phyloP scores from a whole-genome alignment of 306 rosid genomes.

The Casuarina cunninghamiana region DNA sequence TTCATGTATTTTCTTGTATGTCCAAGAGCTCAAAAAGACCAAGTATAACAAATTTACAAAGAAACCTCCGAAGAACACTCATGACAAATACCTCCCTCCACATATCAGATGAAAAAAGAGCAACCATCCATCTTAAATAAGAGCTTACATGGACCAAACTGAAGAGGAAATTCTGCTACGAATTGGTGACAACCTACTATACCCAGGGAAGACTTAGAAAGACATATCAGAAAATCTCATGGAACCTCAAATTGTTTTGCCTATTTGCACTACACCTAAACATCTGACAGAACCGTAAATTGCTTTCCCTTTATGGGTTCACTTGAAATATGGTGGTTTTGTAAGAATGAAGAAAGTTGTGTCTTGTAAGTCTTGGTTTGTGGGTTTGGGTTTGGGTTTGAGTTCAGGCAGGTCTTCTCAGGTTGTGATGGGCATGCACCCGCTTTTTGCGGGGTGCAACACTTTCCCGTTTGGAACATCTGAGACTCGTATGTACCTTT shows the following conservation, averaged over 20 bases:
- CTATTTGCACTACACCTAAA: no score
- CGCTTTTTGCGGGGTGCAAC: not conserved
- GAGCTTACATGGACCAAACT: not conserved
- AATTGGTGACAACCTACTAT: not conserved
- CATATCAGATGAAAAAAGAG: not conserved
- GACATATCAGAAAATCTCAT: not conserved
- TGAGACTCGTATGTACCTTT: not conserved
- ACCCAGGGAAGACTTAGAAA: not conserved
- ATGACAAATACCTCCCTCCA: constrained; percentile 2
- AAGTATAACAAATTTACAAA: not conserved
- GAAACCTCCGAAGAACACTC: not conserved
- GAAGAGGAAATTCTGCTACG: not conserved
- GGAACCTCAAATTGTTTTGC: not conserved
- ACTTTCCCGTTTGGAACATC: not conserved
- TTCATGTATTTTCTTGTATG: not conserved
- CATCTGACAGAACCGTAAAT: no score
- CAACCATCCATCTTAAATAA: not conserved
- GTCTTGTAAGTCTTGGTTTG: not conserved
- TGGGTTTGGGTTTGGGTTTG: not conserved
- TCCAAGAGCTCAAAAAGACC: not conserved
- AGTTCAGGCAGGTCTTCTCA: not conserved
- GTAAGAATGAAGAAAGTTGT: not conserved
- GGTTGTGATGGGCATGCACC: not conserved
- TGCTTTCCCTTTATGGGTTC: no score
- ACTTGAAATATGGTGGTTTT: not conserved